phyloP scores from a whole-genome alignment of 208 protist genomes.

The Trypanosoma theileri region DNA sequence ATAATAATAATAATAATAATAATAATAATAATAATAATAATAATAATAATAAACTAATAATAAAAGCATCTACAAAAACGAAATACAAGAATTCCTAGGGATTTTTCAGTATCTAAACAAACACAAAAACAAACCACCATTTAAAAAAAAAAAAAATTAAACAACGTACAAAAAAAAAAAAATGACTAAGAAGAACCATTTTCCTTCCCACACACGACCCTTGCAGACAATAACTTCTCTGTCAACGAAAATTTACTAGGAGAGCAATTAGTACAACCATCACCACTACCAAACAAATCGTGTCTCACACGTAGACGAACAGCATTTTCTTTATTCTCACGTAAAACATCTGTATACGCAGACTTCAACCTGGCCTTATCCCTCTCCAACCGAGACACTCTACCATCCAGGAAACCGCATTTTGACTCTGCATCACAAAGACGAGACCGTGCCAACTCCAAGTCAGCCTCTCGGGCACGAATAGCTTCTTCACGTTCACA shows the following conservation, averaged over 20 bases:
- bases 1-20: too few species aligned
- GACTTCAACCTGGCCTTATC: slow-evolving; percentile 4
- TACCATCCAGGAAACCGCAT: not conserved
- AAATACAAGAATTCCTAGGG: too few species aligned
- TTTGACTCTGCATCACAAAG: not conserved
- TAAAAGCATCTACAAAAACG: too few species aligned
- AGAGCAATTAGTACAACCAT: not conserved
- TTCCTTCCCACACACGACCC: not conserved
- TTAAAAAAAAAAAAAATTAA: not conserved
- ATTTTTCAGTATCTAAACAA: too few species aligned
- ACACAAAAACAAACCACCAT: too few species aligned
- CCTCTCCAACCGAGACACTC: slow-evolving; percentile 2
- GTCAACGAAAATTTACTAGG: not conserved
- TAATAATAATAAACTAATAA: too few species aligned
- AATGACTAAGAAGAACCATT: not conserved
- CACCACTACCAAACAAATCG: not conserved
- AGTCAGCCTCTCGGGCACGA: not conserved
- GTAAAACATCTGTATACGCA: slow-evolving; percentile 2
- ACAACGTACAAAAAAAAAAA: slow-evolving; percentile 5
- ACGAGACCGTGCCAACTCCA: not conserved
- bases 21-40: too few species aligned
- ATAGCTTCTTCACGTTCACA: not conserved
- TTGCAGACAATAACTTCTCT: slow-evolving; percentile 4
- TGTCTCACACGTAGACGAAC: slow-evolving; percentile 8
- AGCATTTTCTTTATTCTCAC: slow-evolving; percentile 8